Evolutionary conservation across 352 stramenopile genomes (phyloP).

Genomic region (Globisporangium spinosum): DNA sequence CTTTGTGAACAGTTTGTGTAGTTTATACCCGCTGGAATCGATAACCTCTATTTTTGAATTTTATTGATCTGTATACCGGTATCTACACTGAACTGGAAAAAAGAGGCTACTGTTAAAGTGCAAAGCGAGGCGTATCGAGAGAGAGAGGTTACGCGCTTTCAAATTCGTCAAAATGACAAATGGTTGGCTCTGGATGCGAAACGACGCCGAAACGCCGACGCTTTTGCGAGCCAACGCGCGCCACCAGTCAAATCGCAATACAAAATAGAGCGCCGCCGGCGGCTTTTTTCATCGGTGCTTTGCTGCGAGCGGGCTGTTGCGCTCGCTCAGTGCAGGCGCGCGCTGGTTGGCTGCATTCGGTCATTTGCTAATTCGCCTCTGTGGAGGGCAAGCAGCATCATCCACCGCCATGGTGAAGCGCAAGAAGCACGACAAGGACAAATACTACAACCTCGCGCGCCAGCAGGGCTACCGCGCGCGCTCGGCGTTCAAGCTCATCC

Average conservation of each 20-base stretch:
- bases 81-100: too few species aligned
- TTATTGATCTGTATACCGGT: too few species aligned
- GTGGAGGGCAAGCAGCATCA: constrained; percentile 4
- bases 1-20: too few species aligned
- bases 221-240: neutral
- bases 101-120: too few species aligned
- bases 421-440: constrained; percentile 99
- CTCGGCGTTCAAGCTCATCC: constrained; percentile 99
- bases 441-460: constrained; percentile 99
- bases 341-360: neutral
- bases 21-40: too few species aligned
- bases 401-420: constrained; percentile 84
- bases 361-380: constrained; percentile 19
- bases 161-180: too few species aligned
- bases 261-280: too few species aligned
- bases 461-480: constrained; percentile 98
- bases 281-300: neutral
- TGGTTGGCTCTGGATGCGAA: too few species aligned
- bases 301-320: neutral
- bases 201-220: too few species aligned
- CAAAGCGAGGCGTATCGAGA: too few species aligned
- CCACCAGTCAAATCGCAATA: neutral
- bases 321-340: neutral
- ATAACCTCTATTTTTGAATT: too few species aligned
- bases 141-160: too few species aligned